phyloP scores from a whole-genome alignment of 768 basidiomycete species.

The Amanita jacksonii region DNA sequence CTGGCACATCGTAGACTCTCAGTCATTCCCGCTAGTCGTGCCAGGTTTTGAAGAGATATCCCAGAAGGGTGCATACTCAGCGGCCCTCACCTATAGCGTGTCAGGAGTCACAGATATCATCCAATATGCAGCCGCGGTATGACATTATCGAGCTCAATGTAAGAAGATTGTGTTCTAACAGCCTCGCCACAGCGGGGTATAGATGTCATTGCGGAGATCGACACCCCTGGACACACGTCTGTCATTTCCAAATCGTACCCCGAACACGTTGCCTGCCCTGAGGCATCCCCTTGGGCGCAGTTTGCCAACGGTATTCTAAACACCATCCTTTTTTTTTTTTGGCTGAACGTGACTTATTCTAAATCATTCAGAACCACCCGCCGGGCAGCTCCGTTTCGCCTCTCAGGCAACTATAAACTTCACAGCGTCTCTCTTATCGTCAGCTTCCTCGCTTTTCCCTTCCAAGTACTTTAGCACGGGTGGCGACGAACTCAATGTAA shows the following conservation, averaged over 20 bases:
- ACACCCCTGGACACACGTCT: constrained; percentile 80
- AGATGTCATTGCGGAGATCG: constrained; percentile 67
- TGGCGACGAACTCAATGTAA: constrained; percentile 70
- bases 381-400: constrained; percentile 75
- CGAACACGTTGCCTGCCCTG: constrained; percentile 63
- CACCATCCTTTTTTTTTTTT: too few species aligned
- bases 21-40: constrained; percentile 69
- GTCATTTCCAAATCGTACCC: constrained; percentile 59
- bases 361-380: constrained; percentile 52
- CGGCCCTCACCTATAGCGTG: constrained; percentile 39
- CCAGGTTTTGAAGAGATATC: constrained; percentile 52
- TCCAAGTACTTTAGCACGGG: constrained; percentile 66
- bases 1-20: constrained; percentile 80
- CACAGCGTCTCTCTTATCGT: constrained; percentile 40
- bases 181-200: constrained; percentile 47
- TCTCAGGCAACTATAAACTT: constrained; percentile 51
- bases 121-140: constrained; percentile 58
- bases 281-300: constrained; percentile 46
- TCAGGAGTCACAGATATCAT: constrained; percentile 51
- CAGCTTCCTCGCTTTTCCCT: constrained; percentile 40
- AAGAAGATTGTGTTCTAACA: too few species aligned
- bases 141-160: constrained; percentile 20
- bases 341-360: neutral
- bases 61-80: constrained; percentile 57
- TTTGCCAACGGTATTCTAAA: constrained; percentile 40